Percentiles rank a stretch among this genome's conserved stretches.
Conservation (phyloP, 768 basidiomycete genomes). For the Leccinellum luteum region DNA sequence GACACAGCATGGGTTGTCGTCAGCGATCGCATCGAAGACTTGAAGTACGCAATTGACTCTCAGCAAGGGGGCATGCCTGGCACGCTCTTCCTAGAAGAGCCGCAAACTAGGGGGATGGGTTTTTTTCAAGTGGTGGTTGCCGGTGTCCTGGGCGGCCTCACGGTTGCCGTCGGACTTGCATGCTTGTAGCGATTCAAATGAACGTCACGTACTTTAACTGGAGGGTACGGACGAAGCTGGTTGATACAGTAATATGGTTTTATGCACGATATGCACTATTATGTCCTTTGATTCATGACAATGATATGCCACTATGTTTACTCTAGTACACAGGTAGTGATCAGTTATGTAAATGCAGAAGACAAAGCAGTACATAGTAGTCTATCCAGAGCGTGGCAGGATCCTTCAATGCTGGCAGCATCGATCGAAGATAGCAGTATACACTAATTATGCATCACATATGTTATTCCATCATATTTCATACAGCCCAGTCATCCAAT, state of each 20-base stretch:
- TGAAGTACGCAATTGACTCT: slow-evolving; percentile 32
- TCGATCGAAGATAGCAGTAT: slow-evolving; percentile 4
- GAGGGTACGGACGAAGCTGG: neutral
- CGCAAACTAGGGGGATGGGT: slow-evolving; percentile 15
- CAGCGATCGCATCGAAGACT: slow-evolving; percentile 32
- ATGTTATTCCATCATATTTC: slow-evolving; percentile 14
- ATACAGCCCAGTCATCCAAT: slow-evolving; percentile 60
- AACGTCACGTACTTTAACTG: neutral
- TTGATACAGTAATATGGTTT: slow-evolving; percentile 3
- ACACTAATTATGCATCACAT: neutral
- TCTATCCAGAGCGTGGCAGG: neutral
- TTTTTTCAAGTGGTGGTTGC: slow-evolving; percentile 34
- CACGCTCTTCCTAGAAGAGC: slow-evolving; percentile 22
- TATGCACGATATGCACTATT: slow-evolving; percentile 12
- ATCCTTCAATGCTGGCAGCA: neutral
- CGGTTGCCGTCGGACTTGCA: slow-evolving; percentile 29
- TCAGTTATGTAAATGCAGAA: neutral
- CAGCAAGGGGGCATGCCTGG: slow-evolving; percentile 34
- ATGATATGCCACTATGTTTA: slow-evolving; percentile 17
- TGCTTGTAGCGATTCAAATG: slow-evolving; percentile 31
- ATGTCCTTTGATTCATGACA: slow-evolving; percentile 10
- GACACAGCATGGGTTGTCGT: slow-evolving; percentile 32
- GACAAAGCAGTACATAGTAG: neutral
- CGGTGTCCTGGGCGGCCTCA: slow-evolving; percentile 32
- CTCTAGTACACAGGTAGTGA: neutral